A percentile compares a stretch with the other conserved stretches of the same genome.
These are phyloP conservation scores for Moricandia arvensis DNA, from an alignment of 345 rosid species.

Conservation along the genomic window DNA sequence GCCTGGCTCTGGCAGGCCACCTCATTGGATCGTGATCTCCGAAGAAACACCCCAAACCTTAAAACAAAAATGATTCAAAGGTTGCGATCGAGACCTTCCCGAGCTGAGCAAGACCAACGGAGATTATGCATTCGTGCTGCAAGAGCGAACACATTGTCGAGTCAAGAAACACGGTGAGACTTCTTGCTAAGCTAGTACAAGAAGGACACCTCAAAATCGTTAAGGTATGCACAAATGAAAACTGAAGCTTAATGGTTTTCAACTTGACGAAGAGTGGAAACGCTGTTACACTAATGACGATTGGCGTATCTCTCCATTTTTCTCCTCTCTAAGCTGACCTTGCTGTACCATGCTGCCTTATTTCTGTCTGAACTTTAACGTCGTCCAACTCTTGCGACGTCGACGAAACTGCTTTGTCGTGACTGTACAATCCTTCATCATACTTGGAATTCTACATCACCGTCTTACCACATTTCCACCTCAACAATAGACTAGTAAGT, in stretches of 20 bases:
- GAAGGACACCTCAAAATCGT: neutral
- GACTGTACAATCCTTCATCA: neutral
- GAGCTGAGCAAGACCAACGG: neutral
- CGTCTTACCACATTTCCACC: neutral
- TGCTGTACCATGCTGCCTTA: neutral
- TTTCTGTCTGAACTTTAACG: neutral
- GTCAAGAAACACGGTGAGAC: neutral
- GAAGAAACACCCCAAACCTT: neutral
- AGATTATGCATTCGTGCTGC: neutral
- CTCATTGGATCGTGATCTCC: neutral
- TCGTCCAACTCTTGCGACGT: neutral
- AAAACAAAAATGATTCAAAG: neutral
- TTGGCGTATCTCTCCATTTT: neutral
- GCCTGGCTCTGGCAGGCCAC: neutral
- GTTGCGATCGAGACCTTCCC: neutral
- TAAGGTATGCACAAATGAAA: neutral
- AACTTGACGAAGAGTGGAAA: neutral
- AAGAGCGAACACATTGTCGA: neutral
- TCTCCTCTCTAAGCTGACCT: neutral
- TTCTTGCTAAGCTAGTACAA: neutral
- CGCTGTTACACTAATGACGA: neutral
- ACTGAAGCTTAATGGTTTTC: neutral
- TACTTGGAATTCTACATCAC: neutral
- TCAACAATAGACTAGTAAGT: neutral
- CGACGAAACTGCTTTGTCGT: neutral